These are phyloP conservation scores for Sugiyamaella castrensis DNA, from an alignment of 1,139 yeast genomes.

Conservation along the genomic window DNA sequence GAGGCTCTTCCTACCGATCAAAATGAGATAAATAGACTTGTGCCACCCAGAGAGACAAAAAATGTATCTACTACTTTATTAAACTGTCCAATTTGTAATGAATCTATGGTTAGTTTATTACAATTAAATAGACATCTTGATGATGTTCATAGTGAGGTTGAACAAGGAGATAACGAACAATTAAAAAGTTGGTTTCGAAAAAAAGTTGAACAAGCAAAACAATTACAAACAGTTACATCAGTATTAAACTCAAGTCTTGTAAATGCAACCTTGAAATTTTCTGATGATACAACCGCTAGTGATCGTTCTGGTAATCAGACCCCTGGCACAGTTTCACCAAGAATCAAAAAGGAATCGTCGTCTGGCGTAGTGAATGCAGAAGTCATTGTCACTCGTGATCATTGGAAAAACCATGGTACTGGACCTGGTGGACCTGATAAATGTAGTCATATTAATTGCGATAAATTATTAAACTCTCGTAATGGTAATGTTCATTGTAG, in stretches of 20 bases:
- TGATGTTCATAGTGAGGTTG: slow-evolving; percentile 51
- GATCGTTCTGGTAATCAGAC: slow-evolving; percentile 6
- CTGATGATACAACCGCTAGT: slow-evolving; percentile 31
- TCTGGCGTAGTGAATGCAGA: background rate
- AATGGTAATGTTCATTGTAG: slow-evolving; percentile 39
- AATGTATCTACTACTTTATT: no score
- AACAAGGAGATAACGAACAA: slow-evolving; percentile 35
- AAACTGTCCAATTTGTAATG: slow-evolving; percentile 70
- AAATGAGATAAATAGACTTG: no score
- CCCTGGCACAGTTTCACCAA: no score
- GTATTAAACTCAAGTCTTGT: slow-evolving; percentile 27
- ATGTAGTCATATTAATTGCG: slow-evolving; percentile 36
- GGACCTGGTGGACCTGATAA: slow-evolving; percentile 37
- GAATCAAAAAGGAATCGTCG: no score
- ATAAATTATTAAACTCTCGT: slow-evolving; percentile 30
- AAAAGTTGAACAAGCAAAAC: slow-evolving; percentile 32
- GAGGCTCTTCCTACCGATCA: no score
- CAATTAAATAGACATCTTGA: slow-evolving; percentile 74
- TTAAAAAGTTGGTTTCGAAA: slow-evolving; percentile 42
- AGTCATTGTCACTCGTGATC: slow-evolving; percentile 39
- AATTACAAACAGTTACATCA: slow-evolving; percentile 30
- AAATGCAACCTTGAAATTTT: slow-evolving; percentile 28
- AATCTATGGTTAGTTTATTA: slow-evolving; percentile 52
- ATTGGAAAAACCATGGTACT: slow-evolving; percentile 52
- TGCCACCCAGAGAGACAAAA: no score